These are phyloP conservation scores for Rhododendron griersonianum DNA, from an alignment of 148 eudicot species.

Conservation along the genomic window DNA sequence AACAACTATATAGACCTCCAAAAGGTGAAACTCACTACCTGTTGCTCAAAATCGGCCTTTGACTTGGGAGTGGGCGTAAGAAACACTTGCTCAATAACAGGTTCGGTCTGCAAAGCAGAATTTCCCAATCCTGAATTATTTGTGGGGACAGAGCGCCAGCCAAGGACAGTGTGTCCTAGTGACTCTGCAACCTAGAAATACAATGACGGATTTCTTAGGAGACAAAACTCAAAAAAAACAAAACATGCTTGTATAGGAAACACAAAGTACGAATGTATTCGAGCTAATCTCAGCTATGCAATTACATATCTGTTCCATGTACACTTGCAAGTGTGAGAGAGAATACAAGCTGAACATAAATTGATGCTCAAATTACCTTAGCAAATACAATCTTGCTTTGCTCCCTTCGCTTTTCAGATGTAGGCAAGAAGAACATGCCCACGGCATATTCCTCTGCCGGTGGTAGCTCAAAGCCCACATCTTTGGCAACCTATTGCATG, in stretches of 20 bases:
- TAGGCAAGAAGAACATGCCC: constrained; percentile 99
- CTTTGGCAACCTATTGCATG: constrained; percentile 62
- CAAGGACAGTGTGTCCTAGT: constrained; percentile 94
- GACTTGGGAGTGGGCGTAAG: constrained; percentile 77
- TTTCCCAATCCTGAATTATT: constrained; percentile 91
- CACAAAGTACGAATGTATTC: background rate
- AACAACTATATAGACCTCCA: background rate
- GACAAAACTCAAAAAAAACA: background rate
- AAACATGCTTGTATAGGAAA: background rate
- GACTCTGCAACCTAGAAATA: constrained; percentile 84
- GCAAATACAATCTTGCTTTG: constrained; percentile 91
- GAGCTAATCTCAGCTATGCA: background rate
- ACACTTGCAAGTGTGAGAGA: background rate
- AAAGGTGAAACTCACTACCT: constrained; percentile 35
- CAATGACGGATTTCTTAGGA: background rate
- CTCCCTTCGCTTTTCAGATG: constrained; percentile 69
- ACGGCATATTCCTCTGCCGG: constrained; percentile 83
- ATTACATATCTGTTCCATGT: background rate
- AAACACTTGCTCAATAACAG: constrained; percentile 94
- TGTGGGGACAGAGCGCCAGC: constrained; percentile 94
- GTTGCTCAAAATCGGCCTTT: constrained; percentile 85
- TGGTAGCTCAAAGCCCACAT: constrained; percentile 81
- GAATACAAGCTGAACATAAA: background rate
- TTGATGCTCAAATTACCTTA: constrained; percentile 45
- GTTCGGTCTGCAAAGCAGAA: constrained; percentile 93